Evolutionary conservation across 768 basidiomycete species (phyloP), one percentile per base, ranked within the genome.

Genomic region (Epithele typhae): DNA sequence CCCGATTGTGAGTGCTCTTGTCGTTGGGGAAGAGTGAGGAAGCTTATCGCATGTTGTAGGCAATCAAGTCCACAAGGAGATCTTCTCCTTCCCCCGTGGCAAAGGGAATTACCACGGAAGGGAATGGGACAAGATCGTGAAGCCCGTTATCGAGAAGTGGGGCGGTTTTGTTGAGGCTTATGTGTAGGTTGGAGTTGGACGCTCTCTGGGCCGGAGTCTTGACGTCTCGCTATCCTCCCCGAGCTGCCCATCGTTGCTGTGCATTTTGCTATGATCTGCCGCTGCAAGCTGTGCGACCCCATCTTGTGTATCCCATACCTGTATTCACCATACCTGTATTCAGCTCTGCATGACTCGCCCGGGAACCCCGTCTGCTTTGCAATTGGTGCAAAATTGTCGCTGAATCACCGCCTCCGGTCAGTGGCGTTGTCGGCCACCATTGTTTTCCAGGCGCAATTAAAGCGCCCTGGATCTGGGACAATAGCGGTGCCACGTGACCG

Each of bases 101-200:
- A 36, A 60, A 32, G 86, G 85, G 0, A 61, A 47, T 25, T 76
- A 80, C 56, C 71, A 76, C 49, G 81, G 79, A 6, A 77, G 70
- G 51, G 90, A 91, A 63, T 91, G 84, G 83, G 83, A 88, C 43
- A 50, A 64, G 11, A 72, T 91, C 24, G 84, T 92, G 32, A 79
- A 78, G 52, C 85, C 85, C 34, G 79, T 90, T 5, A 77, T 92
- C 41, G 79, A 86, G 59, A 79, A 78, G 41, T 92, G 89, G 89
- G 89, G 84, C 2, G 68, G 50, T 22, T 92, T 87, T 49, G 70
- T 78, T n/a, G 61, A 62, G 43, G 57, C 53, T 0, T 69, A 64
- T 51, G 36, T 48, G 19, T 46, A 42, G 42, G 45, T 35, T 14
- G 18, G 8, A 30, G 27, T 7, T 30, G 27, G 7, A 7, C 27